Percentiles rank a stretch among this genome's conserved stretches.
Conservation (phyloP, 1,284 basidiomycete species). For the Tranzscheliella williamsii region DNA sequence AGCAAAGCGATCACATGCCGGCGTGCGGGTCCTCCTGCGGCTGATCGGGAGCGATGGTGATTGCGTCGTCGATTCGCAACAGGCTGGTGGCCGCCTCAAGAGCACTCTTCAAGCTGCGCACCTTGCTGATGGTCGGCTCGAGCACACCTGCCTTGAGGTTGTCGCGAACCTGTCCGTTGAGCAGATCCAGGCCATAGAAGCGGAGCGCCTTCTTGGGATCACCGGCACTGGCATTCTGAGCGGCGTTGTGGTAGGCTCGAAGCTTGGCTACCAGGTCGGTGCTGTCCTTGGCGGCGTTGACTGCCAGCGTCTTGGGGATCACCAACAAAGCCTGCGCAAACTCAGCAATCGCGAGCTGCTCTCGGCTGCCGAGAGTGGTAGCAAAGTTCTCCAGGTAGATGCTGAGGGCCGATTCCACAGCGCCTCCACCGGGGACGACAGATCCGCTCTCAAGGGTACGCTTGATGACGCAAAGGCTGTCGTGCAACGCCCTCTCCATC, state of each 20-base stretch:
- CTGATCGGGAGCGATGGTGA: slow-evolving; percentile 54
- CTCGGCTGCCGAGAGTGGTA: slow-evolving; percentile 87
- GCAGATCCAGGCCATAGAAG: slow-evolving; percentile 91
- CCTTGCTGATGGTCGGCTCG: slow-evolving; percentile 96
- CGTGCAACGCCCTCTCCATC: slow-evolving; percentile 97
- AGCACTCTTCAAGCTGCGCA: slow-evolving; percentile 92
- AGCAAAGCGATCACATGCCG: slow-evolving; percentile 59
- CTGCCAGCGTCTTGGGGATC: slow-evolving; percentile 86
- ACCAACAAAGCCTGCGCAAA: slow-evolving; percentile 90
- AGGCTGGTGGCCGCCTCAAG: slow-evolving; percentile 95
- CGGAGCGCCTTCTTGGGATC: slow-evolving; percentile 95
- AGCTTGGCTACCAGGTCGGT: slow-evolving; percentile 97
- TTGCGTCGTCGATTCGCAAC: slow-evolving; percentile 85
- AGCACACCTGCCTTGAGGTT: slow-evolving; percentile 90
- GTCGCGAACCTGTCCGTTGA: slow-evolving; percentile 92
- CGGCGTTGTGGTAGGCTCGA: slow-evolving; percentile 91
- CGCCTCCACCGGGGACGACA: slow-evolving; percentile 96
- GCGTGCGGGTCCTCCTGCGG: slow-evolving; percentile 58
- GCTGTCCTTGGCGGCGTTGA: slow-evolving; percentile 98
- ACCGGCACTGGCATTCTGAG: slow-evolving; percentile 79
- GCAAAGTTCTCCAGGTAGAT: slow-evolving; percentile 99
- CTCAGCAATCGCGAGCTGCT: slow-evolving; percentile 98
- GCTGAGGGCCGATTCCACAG: slow-evolving; percentile 93
- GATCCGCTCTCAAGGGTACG: slow-evolving; percentile 93
- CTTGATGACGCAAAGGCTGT: slow-evolving; percentile 93